These are phyloP conservation scores for Nicotiana sylvestris DNA, from an alignment of 257 asterid genomes.

Conservation along the genomic window DNA sequence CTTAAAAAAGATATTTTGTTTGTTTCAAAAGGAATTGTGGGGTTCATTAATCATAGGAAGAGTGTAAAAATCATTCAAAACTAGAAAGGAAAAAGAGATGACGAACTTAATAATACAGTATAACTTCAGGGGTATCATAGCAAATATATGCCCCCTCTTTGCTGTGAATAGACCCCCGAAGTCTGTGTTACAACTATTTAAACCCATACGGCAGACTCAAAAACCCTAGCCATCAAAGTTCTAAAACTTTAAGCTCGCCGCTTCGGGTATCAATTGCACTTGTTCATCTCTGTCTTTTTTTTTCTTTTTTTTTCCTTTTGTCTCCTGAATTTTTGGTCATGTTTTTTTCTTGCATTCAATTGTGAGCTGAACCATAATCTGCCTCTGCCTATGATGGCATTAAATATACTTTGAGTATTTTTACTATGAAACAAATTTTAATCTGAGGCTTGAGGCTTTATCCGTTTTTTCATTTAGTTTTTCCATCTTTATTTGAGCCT, in stretches of 20 bases:
- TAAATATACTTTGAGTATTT: conserved; percentile 58
- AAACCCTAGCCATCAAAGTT: background rate
- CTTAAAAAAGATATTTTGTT: too few relatives aligned
- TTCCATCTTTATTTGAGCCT: background rate
- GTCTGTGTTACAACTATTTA: background rate
- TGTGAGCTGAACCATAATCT: background rate
- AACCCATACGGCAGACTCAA: background rate
- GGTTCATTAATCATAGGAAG: too few relatives aligned
- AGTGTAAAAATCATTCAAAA: too few relatives aligned
- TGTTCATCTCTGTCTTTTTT: background rate
- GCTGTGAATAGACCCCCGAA: background rate
- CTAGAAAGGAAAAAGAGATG: too few relatives aligned
- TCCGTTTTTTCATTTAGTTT: background rate
- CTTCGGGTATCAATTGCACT: too few relatives aligned
- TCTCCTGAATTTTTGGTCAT: background rate
- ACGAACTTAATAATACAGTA: too few relatives aligned
- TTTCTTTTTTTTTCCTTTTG: background rate
- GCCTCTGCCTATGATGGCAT: conserved; percentile 47
- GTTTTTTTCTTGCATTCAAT: background rate
- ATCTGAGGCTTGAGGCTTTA: conserved; percentile 42
- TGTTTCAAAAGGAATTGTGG: too few relatives aligned
- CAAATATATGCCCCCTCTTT: background rate
- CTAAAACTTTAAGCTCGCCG: background rate
- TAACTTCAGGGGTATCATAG: background rate
- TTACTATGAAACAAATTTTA: conserved; percentile 29